A percentile compares a stretch with the other conserved stretches of the same genome.
Evolutionary conservation across 148 eudicot genomes (phyloP).

Genomic region (Vaccinium myrtillus): DNA sequence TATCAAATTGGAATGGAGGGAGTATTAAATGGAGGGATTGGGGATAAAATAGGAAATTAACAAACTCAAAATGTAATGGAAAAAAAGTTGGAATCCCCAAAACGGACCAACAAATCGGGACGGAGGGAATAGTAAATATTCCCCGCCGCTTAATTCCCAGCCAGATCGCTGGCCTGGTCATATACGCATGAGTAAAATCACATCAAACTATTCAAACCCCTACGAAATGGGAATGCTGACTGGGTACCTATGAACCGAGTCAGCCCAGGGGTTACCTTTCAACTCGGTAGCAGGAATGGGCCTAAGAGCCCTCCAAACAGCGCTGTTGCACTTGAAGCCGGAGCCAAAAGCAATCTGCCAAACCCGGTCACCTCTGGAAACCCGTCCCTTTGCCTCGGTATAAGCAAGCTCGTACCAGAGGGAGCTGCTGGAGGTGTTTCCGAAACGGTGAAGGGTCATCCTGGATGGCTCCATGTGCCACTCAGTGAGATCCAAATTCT

Average conservation of each 20-base stretch:
- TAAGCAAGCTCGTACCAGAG: slow-evolving; percentile 77
- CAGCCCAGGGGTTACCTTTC: slow-evolving; percentile 68
- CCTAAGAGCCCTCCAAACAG: slow-evolving; percentile 71
- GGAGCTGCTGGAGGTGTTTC: slow-evolving; percentile 87
- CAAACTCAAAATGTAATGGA: too few relatives aligned
- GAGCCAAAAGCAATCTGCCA: slow-evolving; percentile 95
- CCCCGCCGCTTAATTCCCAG: neutral
- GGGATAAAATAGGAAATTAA: too few relatives aligned
- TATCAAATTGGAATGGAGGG: too few relatives aligned
- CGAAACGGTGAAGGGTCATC: slow-evolving; percentile 79
- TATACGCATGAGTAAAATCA: neutral
- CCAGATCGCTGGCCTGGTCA: neutral
- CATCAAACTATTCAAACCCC: neutral
- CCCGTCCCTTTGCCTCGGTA: slow-evolving; percentile 71
- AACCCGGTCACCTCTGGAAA: slow-evolving; percentile 58
- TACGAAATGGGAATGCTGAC: slow-evolving; percentile 40
- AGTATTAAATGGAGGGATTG: too few relatives aligned
- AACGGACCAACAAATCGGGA: too few relatives aligned
- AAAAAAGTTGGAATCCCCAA: too few relatives aligned
- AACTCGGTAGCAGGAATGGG: slow-evolving; percentile 35
- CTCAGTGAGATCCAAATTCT: slow-evolving; percentile 52
- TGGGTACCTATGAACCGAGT: slow-evolving; percentile 55
- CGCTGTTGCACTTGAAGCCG: slow-evolving; percentile 91
- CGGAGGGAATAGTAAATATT: neutral
- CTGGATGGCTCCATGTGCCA: slow-evolving; percentile 95